Conservation (phyloP, 306 rosid species). For the Vigna trinervia region DNA sequence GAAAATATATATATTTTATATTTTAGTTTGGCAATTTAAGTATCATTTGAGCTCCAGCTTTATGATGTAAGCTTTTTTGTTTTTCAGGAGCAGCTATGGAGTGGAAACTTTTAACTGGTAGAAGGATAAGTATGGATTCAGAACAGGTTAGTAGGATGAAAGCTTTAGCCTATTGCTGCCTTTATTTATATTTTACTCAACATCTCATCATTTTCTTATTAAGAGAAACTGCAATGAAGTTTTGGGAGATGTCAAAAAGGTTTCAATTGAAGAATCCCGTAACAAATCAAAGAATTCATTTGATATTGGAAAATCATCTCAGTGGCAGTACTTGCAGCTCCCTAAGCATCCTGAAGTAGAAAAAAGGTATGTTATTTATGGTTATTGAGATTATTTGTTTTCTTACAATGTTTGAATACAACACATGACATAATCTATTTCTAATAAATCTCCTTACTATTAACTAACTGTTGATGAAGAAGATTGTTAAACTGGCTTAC, state of each 20-base stretch:
- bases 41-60: too few species aligned
- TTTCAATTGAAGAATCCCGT: conserved; percentile 4
- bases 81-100: background rate
- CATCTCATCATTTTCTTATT: background rate
- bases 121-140: background rate
- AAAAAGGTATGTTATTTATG: conserved; percentile 23
- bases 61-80: background rate
- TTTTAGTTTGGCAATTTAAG: too few species aligned
- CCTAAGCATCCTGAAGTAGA: background rate
- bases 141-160: conserved; percentile 36
- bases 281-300: background rate
- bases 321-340: background rate
- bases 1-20: too few species aligned
- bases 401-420: background rate
- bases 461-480: conserved; percentile 1
- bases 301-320: background rate
- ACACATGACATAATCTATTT: background rate
- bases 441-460: background rate
- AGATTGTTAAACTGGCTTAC: conserved; percentile 36
- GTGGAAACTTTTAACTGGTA: background rate
- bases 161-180: background rate
- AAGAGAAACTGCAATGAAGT: background rate
- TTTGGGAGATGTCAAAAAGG: background rate
- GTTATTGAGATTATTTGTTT: background rate
- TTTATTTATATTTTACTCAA: background rate